Evolutionary conservation across 306 rosid genomes (phyloP).

Genomic region (Chamaecrista fasciculata): DNA sequence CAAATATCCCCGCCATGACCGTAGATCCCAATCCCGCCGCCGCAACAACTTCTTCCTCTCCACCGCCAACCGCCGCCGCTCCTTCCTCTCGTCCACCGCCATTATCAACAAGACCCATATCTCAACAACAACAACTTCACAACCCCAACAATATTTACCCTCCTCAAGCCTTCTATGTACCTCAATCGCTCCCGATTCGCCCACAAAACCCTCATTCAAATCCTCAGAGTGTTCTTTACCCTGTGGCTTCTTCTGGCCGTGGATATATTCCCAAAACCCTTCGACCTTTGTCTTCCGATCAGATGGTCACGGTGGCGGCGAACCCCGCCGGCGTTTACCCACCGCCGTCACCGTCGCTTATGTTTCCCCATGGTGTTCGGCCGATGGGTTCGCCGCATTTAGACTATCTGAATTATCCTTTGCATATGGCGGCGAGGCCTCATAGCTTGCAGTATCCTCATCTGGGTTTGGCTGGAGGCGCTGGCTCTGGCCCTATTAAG

Average conservation of each 20-base stretch:
- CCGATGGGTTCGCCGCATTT: conserved; percentile 35
- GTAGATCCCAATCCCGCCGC: conserved; percentile 29
- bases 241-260: conserved; percentile 64
- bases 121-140: conserved; percentile 37
- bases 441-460: conserved; percentile 34
- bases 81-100: conserved; percentile 28
- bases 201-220: conserved; percentile 18
- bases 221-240: conserved; percentile 47
- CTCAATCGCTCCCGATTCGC: conserved; percentile 30
- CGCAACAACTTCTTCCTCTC: neutral
- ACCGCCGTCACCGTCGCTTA: conserved; percentile 25
- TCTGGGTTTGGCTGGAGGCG: conserved; percentile 26
- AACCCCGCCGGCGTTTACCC: conserved; percentile 36
- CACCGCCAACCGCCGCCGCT: neutral
- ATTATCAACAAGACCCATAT: conserved; percentile 35
- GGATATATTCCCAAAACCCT: conserved; percentile 49
- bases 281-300: conserved; percentile 38
- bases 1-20: conserved; percentile 23
- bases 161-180: conserved; percentile 34
- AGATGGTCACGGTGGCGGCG: conserved; percentile 55
- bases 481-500: conserved; percentile 28
- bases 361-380: conserved; percentile 36
- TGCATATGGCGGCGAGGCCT: conserved; percentile 41
- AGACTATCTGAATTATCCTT: conserved; percentile 35
- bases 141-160: conserved; percentile 11